Conservation (phyloP, 2,329 filamentous ascomycete genomes). For the Cyphellophora attinorum region DNA sequence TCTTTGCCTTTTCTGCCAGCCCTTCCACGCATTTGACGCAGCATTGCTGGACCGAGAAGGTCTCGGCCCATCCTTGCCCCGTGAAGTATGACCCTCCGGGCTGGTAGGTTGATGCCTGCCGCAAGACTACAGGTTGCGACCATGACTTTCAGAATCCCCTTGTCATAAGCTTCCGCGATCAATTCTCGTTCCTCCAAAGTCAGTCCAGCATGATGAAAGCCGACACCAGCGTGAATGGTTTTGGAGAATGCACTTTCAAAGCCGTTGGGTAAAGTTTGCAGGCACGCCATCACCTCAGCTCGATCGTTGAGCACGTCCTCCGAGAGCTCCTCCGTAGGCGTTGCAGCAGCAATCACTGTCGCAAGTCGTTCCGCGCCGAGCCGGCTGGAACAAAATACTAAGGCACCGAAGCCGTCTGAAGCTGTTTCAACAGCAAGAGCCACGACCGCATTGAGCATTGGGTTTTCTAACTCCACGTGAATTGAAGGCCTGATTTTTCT, state of each 20-base stretch:
- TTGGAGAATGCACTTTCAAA: conserved; percentile 57
- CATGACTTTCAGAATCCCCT: conserved; percentile 57
- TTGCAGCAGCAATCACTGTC: conserved; percentile 55
- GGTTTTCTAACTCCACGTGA: conserved; percentile 53
- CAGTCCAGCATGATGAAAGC: conserved; percentile 58
- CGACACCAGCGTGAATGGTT: conserved; percentile 58
- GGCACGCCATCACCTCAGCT: conserved; percentile 54
- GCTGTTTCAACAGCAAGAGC: conserved; percentile 61
- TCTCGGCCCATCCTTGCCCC: conserved; percentile 68
- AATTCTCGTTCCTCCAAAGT: conserved; percentile 68
- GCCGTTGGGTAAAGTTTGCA: conserved; percentile 56
- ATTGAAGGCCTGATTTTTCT: conserved; percentile 45
- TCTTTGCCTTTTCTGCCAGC: conserved; percentile 72
- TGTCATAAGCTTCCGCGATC: conserved; percentile 61
- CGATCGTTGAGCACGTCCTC: conserved; percentile 46
- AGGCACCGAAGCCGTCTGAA: conserved; percentile 56
- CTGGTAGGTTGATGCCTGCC: conserved; percentile 69
- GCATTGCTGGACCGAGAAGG: conserved; percentile 66
- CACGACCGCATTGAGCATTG: conserved; percentile 61
- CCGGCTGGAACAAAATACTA: conserved; percentile 66
- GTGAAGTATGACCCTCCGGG: conserved; percentile 65
- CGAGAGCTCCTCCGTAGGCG: conserved; percentile 45
- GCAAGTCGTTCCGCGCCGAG: conserved; percentile 59
- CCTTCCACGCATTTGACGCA: conserved; percentile 71
- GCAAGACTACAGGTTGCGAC: conserved; percentile 71